Evolutionary conservation across 225 moss, liverwort and hornwort species (phyloP), one percentile per base, ranked within the genome.

Genomic region (Marchantia paleacea): DNA sequence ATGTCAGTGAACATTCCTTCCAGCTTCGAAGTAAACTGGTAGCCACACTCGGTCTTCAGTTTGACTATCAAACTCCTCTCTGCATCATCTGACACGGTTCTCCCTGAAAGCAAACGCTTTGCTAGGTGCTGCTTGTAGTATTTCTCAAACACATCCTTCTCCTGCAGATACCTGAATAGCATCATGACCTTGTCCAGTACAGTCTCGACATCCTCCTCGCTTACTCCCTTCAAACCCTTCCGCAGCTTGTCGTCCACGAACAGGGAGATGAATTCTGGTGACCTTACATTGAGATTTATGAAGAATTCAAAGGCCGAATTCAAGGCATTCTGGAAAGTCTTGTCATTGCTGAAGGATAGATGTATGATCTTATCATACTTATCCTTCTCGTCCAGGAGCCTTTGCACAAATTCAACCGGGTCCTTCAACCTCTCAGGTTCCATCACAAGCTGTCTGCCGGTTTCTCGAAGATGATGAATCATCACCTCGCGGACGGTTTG

Each of bases 1-100:
- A 87, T 87, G 22, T 87, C 87, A 28, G 87, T 87, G 28, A 87
- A 87, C 87, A 87, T 87, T 7, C 87, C 87, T 77, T 87, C 87
- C 0, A 87, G 82, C 80, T 87, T 87, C 0, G 87, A 87, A 50
- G 87, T 87, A 60, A 87, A 87, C 29, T 87, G 87, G 6, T 87
- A 87, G 0, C 87, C 87, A 55, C 87, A 87, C 54, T 87, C 84
- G 0, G 87, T 87, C 77, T 87, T 87, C 79, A 87, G 77, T 84
- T 87, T 87, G 0, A 87, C 87, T 60, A 87, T 87, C 60, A 87
- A 80, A 72, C 87, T 84, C 80, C 80, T 84, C 79, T 87, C 87
- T 0, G 84, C 87, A 78, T 87, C 87, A 82, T 87, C 87, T 5
- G 87, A 87, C 0, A 87, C 87, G 55, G 87, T 87, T 71, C 87